Conservation (phyloP, 441 rosid species). For the Populus hybrid region DNA sequence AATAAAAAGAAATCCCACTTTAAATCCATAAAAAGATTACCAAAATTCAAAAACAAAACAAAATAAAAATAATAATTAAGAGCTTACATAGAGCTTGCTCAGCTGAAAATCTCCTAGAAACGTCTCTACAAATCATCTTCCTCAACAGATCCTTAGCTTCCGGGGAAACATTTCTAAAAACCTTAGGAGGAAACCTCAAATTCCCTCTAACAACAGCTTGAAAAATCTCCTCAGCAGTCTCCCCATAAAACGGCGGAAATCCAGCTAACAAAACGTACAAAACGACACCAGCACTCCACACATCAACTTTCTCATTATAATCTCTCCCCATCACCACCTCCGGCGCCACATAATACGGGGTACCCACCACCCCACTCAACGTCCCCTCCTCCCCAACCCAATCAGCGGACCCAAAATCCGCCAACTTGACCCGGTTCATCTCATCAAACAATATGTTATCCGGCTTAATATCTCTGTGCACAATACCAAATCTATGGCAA, state of each 20-base stretch:
- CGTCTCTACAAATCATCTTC: constrained; percentile 69
- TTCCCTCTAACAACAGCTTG: constrained; percentile 71
- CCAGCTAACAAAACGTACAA: constrained; percentile 84
- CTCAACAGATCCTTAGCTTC: constrained; percentile 72
- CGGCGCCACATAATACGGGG: constrained; percentile 94
- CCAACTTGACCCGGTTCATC: constrained; percentile 32
- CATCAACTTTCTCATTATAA: constrained; percentile 70
- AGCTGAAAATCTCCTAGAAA: constrained; percentile 72
- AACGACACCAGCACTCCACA: constrained; percentile 87
- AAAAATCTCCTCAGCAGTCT: constrained; percentile 64
- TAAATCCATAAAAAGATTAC: background rate
- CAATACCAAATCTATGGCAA: constrained; percentile 52
- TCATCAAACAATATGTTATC: constrained; percentile 54
- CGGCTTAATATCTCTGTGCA: constrained; percentile 66
- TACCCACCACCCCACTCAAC: constrained; percentile 73
- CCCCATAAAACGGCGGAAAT: constrained; percentile 75
- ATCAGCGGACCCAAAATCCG: constrained; percentile 68
- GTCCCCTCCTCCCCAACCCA: constrained; percentile 23
- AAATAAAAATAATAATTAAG: background rate
- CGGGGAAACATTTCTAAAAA: constrained; percentile 54
- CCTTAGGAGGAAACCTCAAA: constrained; percentile 59
- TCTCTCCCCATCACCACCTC: constrained; percentile 67
- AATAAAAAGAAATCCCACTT: background rate
- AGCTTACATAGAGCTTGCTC: constrained; percentile 80
- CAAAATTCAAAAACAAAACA: no score